A percentile compares a stretch with the other conserved stretches of the same genome.
Evolutionary conservation across 345 rosid genomes (phyloP).

Genomic region (Citrus australasica): DNA sequence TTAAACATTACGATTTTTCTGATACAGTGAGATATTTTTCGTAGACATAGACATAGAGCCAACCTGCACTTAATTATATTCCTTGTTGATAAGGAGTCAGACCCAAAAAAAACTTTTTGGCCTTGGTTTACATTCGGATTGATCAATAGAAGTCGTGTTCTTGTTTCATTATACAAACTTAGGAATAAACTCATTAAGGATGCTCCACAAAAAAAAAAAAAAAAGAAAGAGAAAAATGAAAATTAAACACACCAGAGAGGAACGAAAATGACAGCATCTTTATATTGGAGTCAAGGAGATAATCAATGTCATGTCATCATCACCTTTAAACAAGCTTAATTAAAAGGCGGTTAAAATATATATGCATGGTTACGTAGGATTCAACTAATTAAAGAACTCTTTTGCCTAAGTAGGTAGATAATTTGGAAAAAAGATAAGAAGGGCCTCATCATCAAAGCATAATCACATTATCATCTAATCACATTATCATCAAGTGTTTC

Average conservation of each 20-base stretch:
- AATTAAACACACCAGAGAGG: too few species aligned
- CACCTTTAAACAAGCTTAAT: background rate
- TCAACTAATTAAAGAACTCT: slow-evolving; percentile 17
- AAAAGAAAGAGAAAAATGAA: too few species aligned
- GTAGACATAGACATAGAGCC: slow-evolving; percentile 2
- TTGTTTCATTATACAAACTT: background rate
- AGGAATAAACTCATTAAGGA: background rate
- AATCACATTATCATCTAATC: slow-evolving; percentile 16
- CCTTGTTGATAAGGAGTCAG: background rate
- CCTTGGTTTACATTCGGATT: background rate
- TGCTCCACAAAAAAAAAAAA: background rate
- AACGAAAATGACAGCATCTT: background rate
- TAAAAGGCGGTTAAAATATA: background rate
- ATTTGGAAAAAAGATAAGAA: background rate
- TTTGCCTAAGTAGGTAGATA: slow-evolving; percentile 15
- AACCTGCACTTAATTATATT: slow-evolving; percentile 4
- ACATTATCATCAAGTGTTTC: background rate
- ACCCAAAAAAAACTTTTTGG: background rate
- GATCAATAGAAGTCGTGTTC: background rate
- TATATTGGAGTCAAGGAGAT: slow-evolving; percentile 1
- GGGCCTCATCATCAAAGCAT: slow-evolving; percentile 3
- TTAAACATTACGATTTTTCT: background rate
- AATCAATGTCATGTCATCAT: slow-evolving; percentile 6
- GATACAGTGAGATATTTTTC: background rate
- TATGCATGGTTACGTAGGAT: slow-evolving; percentile 28